phyloP scores from a whole-genome alignment of 805 yeast species.

The Sporopachydermia lactativora region DNA sequence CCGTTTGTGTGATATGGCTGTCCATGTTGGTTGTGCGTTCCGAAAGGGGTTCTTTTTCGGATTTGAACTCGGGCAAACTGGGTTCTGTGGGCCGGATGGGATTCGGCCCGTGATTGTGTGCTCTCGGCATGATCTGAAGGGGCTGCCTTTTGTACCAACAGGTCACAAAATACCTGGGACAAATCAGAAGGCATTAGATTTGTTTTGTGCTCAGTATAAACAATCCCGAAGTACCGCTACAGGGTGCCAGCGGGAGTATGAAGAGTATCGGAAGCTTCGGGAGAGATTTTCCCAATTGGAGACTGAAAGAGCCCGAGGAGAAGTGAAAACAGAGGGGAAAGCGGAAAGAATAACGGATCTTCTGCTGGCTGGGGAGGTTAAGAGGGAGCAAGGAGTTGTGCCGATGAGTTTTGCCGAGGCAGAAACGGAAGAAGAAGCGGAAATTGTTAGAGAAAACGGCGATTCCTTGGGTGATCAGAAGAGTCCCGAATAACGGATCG shows the following conservation, averaged over 20 bases:
- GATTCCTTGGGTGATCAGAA: too few relatives aligned
- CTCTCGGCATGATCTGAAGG: conserved; percentile 13
- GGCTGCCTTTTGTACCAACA: conserved; percentile 2
- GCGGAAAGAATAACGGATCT: neutral
- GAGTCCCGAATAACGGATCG: too few relatives aligned
- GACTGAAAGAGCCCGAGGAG: too few relatives aligned
- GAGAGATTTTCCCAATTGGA: neutral
- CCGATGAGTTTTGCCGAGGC: too few relatives aligned
- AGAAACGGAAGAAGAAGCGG: too few relatives aligned
- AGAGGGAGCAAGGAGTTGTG: too few relatives aligned
- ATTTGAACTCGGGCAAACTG: conserved; percentile 24
- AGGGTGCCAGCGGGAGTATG: conserved; percentile 5
- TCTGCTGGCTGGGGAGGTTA: too few relatives aligned
- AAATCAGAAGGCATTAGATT: conserved; percentile 17
- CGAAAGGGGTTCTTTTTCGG: conserved; percentile 34
- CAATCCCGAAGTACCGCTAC: conserved; percentile 10
- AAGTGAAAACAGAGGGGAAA: neutral
- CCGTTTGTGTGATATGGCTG: conserved; percentile 24
- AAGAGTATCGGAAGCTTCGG: neutral
- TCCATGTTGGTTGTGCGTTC: conserved; percentile 50
- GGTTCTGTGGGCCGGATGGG: conserved; percentile 10
- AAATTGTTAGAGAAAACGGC: too few relatives aligned
- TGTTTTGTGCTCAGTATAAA: conserved; percentile 16
- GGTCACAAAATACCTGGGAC: conserved; percentile 2
- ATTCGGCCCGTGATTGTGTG: conserved; percentile 19